Base-by-base conservation (phyloP, 225 moss, liverwort and hornwort species). In the Marchantia polymorpha region DNA sequence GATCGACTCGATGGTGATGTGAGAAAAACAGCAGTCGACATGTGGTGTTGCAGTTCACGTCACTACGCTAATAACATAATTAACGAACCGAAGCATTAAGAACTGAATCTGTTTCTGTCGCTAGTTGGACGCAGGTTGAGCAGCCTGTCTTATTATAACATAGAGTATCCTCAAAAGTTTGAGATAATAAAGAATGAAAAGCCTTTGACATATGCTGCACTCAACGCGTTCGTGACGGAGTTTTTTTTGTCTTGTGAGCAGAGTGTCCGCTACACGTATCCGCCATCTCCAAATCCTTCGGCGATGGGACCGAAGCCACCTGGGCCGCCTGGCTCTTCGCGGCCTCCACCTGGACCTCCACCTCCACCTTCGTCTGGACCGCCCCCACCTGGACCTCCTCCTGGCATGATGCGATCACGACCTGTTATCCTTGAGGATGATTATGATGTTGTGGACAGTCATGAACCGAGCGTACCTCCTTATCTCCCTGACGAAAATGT, bases 371-470 rank as follows among this genome's bases (percentile, higher is more conserved):
- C 48, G 27, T 22, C 68, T 31, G 53, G 58, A 47, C 46, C 58
- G 10, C 10, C 39, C 22, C 52, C 76, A 76, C 29, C 78, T 10
- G 69, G 53, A 23, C 78, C 78, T 54, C 30, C 55, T 23, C 73
- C 73, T 25, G 78, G 78, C 30, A 69, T 55, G 48, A 12, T 79
- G 69, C 78, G 69, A 53, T 65, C 65, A 52, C 68, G 78, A 79
- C 68, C 78, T 30, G 68, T 69, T 19, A 69, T 79, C 55, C 69
- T 79, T 31, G 78, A 79, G 55, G 78, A 78, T 66, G 78, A 78
- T 26, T 79, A 79, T 79, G 78, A 79, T 79, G 52, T 79, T 26
- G 78, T 79, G 68, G 78, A 79, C 14, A 79, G 78, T 30, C 69
- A 79, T 54, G 78, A 79, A 31, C 56, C 69, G 4, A 79, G 69